These are phyloP conservation scores for Xylaria bambusicola DNA, from an alignment of 495 filamentous ascomycete species.

Conservation along the genomic window DNA sequence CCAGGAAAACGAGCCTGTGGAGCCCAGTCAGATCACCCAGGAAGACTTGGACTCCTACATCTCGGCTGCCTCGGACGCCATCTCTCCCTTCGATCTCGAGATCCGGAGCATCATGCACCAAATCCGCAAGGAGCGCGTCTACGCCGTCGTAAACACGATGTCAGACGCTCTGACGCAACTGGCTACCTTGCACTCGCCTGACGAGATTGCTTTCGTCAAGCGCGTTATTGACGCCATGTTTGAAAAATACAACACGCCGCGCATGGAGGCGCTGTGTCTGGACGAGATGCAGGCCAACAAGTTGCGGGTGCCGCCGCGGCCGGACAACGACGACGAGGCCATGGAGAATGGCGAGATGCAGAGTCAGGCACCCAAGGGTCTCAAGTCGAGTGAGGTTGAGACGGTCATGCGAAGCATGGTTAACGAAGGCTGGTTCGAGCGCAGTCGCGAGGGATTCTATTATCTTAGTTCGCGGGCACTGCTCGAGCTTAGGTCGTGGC, in stretches of 20 bases:
- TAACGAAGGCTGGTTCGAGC: conserved; percentile 83
- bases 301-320: conserved; percentile 51
- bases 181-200: conserved; percentile 75
- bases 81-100: conserved; percentile 83
- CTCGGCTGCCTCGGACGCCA: conserved; percentile 63
- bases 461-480: conserved; percentile 73
- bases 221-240: conserved; percentile 91
- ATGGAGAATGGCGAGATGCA: conserved; percentile 11
- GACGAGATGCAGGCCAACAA: conserved; percentile 74
- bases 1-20: conserved; percentile 41
- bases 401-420: conserved; percentile 67
- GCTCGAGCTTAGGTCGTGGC: conserved; percentile 81
- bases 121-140: conserved; percentile 53
- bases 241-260: conserved; percentile 73
- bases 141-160: conserved; percentile 84
- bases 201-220: conserved; percentile 90
- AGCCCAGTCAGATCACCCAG: conserved; percentile 61
- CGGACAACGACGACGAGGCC: conserved; percentile 38
- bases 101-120: conserved; percentile 75
- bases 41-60: conserved; percentile 71
- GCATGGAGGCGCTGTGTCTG: conserved; percentile 78
- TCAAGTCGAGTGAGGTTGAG: conserved; percentile 79
- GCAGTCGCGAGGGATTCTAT: conserved; percentile 67
- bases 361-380: conserved; percentile 41
- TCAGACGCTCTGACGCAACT: conserved; percentile 82